Conservation (phyloP, 2,329 filamentous ascomycete species). For the Onygena corvina region DNA sequence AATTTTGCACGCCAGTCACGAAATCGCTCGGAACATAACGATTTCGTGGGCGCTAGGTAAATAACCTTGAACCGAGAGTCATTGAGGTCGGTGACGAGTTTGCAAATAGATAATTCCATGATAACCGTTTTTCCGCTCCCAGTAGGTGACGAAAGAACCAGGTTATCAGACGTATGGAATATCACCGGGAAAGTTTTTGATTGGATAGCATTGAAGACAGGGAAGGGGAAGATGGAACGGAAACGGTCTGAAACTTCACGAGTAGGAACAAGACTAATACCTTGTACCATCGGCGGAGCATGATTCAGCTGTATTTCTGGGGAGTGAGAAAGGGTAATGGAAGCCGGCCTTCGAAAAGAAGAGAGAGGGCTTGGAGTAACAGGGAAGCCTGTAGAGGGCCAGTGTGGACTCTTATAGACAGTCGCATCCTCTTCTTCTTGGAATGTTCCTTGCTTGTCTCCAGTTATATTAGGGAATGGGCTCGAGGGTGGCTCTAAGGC, state of each 20-base stretch:
- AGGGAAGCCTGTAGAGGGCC: conserved; percentile 3
- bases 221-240: conserved; percentile 57
- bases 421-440: background rate
- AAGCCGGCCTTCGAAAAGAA: background rate
- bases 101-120: conserved; percentile 71
- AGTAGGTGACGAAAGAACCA: conserved; percentile 70
- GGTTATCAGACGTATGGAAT: conserved; percentile 58
- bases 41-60: conserved; percentile 76
- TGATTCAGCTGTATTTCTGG: conserved; percentile 23
- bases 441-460: background rate
- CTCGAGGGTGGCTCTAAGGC: conserved; percentile 23
- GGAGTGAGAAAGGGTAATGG: conserved; percentile 8
- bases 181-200: conserved; percentile 61
- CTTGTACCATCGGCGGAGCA: conserved; percentile 40
- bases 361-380: conserved; percentile 5
- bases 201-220: conserved; percentile 69
- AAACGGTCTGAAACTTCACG: conserved; percentile 57
- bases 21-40: conserved; percentile 63
- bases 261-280: conserved; percentile 48
- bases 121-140: conserved; percentile 76
- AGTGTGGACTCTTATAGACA: conserved; percentile 9
- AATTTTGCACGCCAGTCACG: conserved; percentile 72
- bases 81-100: conserved; percentile 46
- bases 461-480: conserved; percentile 19
- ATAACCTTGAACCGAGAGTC: conserved; percentile 63